A percentile compares a stretch with the other conserved stretches of the same genome.
These are phyloP conservation scores for Schoenoplectus triqueter DNA, from an alignment of 202 grass and related monocot genomes.

Conservation along the genomic window DNA sequence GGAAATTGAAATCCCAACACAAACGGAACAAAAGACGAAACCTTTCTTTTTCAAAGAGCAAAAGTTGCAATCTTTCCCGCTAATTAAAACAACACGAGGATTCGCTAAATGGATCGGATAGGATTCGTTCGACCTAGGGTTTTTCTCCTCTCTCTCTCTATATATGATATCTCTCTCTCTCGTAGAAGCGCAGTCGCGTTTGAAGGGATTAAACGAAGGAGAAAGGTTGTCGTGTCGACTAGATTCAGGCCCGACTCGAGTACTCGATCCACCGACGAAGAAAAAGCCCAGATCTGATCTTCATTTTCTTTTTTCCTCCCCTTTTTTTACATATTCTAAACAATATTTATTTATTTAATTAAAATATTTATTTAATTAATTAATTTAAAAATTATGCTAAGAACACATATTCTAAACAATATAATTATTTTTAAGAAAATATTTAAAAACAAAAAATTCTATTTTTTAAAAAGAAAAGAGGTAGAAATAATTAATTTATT, in stretches of 20 bases:
- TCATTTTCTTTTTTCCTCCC: neutral
- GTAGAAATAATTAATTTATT: too few relatives aligned
- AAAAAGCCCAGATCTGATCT: neutral
- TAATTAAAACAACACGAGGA: neutral
- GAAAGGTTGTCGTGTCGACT: neutral
- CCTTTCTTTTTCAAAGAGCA: neutral
- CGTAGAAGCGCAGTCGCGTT: too few relatives aligned
- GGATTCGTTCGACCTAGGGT: slow-evolving; percentile 31
- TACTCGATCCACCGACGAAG: neutral
- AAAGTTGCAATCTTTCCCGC: neutral
- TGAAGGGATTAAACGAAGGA: neutral
- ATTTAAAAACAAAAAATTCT: too few relatives aligned
- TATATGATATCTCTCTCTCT: neutral
- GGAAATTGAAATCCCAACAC: too few relatives aligned
- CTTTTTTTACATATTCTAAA: too few relatives aligned
- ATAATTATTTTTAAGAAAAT: too few relatives aligned
- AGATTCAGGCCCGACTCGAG: neutral
- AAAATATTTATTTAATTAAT: too few relatives aligned
- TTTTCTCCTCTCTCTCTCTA: slow-evolving; percentile 17
- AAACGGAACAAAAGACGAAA: neutral
- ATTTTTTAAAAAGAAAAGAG: too few relatives aligned
- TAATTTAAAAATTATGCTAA: too few relatives aligned
- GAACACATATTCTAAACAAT: too few relatives aligned
- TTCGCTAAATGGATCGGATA: neutral
- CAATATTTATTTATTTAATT: too few relatives aligned